phyloP scores from a whole-genome alignment of 2,329 filamentous ascomycete genomes.

The Pseudocercospora cruenta region DNA sequence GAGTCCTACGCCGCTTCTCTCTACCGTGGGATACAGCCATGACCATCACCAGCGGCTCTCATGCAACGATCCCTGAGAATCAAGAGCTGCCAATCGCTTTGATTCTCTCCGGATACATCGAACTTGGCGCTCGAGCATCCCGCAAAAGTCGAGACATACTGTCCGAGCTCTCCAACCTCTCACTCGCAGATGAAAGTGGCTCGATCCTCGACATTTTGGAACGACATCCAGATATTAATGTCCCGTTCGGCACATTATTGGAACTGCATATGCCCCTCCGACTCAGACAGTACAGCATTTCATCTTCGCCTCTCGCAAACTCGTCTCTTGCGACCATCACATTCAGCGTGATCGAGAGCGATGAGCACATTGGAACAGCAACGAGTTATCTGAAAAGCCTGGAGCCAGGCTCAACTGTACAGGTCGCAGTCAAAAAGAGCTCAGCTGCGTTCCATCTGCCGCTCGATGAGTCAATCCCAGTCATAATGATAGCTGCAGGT shows the following conservation, averaged over 20 bases:
- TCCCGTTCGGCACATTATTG: conserved; percentile 68
- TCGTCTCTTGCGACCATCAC: conserved; percentile 44
- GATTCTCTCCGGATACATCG: conserved; percentile 69
- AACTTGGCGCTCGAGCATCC: conserved; percentile 70
- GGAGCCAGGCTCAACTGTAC: conserved; percentile 58
- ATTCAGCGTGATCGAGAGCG: conserved; percentile 43
- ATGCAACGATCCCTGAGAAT: conserved; percentile 66
- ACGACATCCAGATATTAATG: conserved; percentile 57
- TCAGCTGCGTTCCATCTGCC: conserved; percentile 54
- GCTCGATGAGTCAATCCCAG: conserved; percentile 44
- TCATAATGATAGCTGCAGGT: conserved; percentile 57
- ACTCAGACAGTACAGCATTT: conserved; percentile 30
- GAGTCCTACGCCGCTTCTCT: conserved; percentile 66
- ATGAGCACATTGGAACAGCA: conserved; percentile 40
- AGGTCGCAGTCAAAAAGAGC: conserved; percentile 41
- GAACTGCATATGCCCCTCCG: conserved; percentile 75
- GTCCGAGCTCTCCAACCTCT: conserved; percentile 51
- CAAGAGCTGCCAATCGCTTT: conserved; percentile 63
- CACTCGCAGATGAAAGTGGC: conserved; percentile 56
- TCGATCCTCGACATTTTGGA: conserved; percentile 71
- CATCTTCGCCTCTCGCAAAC: conserved; percentile 41
- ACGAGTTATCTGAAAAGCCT: conserved; percentile 46
- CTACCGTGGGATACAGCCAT: conserved; percentile 66
- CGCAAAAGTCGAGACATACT: conserved; percentile 13
- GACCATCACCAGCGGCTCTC: conserved; percentile 52